Evolutionary conservation across 768 basidiomycete genomes (phyloP).

Genomic region (Steccherinum ochraceum): DNA sequence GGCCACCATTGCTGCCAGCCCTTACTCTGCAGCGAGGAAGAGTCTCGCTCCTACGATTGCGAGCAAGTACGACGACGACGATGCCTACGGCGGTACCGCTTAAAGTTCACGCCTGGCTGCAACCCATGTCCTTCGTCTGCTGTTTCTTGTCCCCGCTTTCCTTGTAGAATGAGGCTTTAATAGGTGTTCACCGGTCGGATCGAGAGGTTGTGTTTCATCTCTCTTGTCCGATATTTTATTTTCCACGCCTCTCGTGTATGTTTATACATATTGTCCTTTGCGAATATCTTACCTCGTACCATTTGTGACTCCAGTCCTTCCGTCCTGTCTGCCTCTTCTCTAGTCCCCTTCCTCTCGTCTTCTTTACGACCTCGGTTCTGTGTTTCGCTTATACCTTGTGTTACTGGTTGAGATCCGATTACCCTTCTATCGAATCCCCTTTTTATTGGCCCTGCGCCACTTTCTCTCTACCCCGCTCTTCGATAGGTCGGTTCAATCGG

Average conservation of each 20-base stretch:
- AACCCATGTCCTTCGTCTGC: neutral
- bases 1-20: neutral
- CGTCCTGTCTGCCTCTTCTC: neutral
- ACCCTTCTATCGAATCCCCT: neutral
- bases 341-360: neutral
- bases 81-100: constrained; percentile 24
- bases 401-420: neutral
- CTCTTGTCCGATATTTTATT: neutral
- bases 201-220: neutral
- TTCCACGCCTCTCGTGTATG: neutral
- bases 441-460: neutral
- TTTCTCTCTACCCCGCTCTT: neutral
- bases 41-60: constrained; percentile 18
- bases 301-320: neutral
- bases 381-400: neutral
- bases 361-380: neutral
- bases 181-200: neutral
- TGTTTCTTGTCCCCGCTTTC: neutral
- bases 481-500: neutral
- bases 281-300: neutral
- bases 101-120: constrained; percentile 1
- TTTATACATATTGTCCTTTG: neutral
- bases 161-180: neutral
- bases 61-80: constrained; percentile 24
- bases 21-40: constrained; percentile 11